Percentiles rank a stretch among this genome's conserved stretches.
phyloP scores from a whole-genome alignment of 108 stramenopile genomes.

The Cyclotella sp. region DNA sequence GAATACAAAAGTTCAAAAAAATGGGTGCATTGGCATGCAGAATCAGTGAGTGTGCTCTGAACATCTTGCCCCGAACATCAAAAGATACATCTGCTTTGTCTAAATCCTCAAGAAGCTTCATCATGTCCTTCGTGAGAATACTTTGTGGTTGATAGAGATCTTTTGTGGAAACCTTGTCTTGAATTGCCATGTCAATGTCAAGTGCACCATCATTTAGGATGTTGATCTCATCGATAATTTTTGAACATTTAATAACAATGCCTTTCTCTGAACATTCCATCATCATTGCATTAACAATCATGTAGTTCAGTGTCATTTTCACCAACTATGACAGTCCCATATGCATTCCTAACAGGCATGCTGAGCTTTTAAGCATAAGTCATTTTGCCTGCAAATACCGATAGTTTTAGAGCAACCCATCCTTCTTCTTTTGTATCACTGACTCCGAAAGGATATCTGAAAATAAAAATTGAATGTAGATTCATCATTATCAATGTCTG shows the following conservation, averaged over 20 bases:
- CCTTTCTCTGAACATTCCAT: too few relatives aligned
- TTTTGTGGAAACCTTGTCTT: not conserved
- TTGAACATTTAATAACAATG: not conserved
- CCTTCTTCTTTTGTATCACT: too few relatives aligned
- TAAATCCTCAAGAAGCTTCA: conserved; percentile 7
- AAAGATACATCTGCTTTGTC: conserved; percentile 21
- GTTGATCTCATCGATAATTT: not conserved
- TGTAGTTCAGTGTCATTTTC: not conserved
- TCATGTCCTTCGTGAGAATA: not conserved
- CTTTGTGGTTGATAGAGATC: not conserved
- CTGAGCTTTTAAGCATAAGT: too few relatives aligned
- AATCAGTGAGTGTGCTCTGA: conserved; percentile 22
- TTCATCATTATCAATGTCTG: too few relatives aligned
- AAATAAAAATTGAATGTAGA: too few relatives aligned
- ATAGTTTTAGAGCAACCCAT: too few relatives aligned
- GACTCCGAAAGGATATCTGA: too few relatives aligned
- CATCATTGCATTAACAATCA: too few relatives aligned
- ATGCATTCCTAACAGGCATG: not conserved
- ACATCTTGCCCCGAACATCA: not conserved
- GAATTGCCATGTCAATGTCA: conserved; percentile 13
- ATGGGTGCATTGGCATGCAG: conserved; percentile 18
- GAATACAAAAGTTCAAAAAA: not conserved
- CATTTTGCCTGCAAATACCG: too few relatives aligned
- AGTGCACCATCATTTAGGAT: conserved; percentile 12
- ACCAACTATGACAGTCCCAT: not conserved